Evolutionary conservation across 352 stramenopile species (phyloP).

Genomic region (Phytophthora megakarya): DNA sequence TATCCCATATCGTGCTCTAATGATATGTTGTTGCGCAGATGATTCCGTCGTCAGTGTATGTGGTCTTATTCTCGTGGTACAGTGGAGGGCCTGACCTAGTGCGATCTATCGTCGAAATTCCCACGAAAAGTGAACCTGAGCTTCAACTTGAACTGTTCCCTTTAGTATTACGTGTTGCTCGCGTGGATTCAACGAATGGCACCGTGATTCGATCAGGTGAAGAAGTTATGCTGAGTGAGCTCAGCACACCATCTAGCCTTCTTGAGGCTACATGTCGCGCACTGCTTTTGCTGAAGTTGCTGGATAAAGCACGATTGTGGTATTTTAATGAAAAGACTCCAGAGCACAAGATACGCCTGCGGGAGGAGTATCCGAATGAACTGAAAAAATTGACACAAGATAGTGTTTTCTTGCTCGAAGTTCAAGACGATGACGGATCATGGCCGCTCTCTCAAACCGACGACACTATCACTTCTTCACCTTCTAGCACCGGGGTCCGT

Average conservation of each 20-base stretch:
- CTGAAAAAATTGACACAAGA: conserved; percentile 70
- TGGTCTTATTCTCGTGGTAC: conserved; percentile 78
- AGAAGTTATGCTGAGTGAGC: conserved; percentile 69
- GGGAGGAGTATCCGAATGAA: conserved; percentile 47
- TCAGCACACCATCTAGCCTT: conserved; percentile 65
- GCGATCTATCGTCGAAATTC: conserved; percentile 54
- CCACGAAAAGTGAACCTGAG: conserved; percentile 29
- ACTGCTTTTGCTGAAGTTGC: conserved; percentile 68
- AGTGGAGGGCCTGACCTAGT: conserved; percentile 73
- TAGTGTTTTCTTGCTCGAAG: conserved; percentile 80
- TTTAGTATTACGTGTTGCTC: conserved; percentile 75
- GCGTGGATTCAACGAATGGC: conserved; percentile 69
- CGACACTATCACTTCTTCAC: conserved; percentile 43
- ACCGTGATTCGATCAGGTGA: conserved; percentile 80
- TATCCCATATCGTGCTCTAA: conserved; percentile 1
- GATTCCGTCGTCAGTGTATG: conserved; percentile 68
- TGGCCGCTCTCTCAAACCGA: conserved; percentile 80
- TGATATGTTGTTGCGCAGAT: conserved; percentile 42
- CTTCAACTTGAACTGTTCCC: conserved; percentile 81
- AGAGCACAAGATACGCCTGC: conserved; percentile 69
- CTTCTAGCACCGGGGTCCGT: conserved; percentile 30
- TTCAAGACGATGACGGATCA: conserved; percentile 85
- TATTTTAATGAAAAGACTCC: conserved; percentile 79
- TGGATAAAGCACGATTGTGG: conserved; percentile 81
- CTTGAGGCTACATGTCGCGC: conserved; percentile 78